Evolutionary conservation across 805 yeast genomes (phyloP).

Genomic region (Suhomyces tanzawaensis): DNA sequence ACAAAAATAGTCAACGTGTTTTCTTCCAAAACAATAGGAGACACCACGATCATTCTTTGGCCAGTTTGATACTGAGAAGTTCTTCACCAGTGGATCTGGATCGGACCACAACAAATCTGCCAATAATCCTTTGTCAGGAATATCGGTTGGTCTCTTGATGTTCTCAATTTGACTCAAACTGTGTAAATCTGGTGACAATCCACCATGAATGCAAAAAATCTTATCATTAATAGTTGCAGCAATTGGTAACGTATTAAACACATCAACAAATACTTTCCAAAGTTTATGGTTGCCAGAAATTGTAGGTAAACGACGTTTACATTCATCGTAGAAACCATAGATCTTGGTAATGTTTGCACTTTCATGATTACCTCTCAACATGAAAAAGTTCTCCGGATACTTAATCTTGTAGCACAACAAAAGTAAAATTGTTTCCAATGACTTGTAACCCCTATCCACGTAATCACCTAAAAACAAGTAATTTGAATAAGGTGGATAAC

Average conservation of each 20-base stretch:
- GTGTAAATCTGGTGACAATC: constrained; percentile 68
- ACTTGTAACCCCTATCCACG: constrained; percentile 58
- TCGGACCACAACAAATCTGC: constrained; percentile 84
- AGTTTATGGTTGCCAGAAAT: constrained; percentile 32
- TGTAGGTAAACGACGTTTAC: constrained; percentile 48
- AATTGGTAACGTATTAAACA: constrained; percentile 56
- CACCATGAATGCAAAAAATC: constrained; percentile 65
- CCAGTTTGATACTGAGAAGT: constrained; percentile 53
- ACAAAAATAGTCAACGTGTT: constrained; percentile 69
- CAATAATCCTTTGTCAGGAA: constrained; percentile 74
- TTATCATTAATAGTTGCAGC: constrained; percentile 62
- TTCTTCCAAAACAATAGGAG: constrained; percentile 71
- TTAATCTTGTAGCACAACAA: constrained; percentile 54
- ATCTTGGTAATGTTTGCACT: constrained; percentile 57
- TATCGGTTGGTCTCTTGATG: constrained; percentile 78
- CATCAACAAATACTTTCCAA: constrained; percentile 55
- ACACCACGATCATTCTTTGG: constrained; percentile 83
- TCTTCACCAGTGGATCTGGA: constrained; percentile 52
- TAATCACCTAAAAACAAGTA: constrained; percentile 58
- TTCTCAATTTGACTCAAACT: constrained; percentile 66
- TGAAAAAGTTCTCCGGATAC: constrained; percentile 59
- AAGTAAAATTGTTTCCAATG: constrained; percentile 53
- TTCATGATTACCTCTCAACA: constrained; percentile 61
- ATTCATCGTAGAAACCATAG: constrained; percentile 61
- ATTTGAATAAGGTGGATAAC: constrained; percentile 57